These are phyloP conservation scores for Pythium aphanidermatum DNA, from an alignment of 352 stramenopile species.

Conservation along the genomic window DNA sequence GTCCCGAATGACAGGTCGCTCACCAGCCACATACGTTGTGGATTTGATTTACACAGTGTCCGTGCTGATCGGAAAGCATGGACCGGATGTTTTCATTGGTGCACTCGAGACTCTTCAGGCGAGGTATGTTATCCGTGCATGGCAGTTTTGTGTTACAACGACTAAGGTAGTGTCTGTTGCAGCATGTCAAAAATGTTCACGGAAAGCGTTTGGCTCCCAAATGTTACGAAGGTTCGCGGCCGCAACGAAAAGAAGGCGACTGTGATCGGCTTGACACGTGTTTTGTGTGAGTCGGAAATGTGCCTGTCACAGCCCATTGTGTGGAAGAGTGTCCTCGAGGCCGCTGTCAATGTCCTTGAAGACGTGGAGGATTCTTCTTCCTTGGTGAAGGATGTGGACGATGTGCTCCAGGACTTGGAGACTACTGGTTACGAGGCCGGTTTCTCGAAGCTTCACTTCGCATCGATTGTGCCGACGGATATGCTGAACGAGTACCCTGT, in stretches of 20 bases:
- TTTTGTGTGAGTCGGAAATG: conserved; percentile 73
- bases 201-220: conserved; percentile 84
- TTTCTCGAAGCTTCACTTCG: conserved; percentile 93
- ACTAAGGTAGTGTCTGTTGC: conserved; percentile 22
- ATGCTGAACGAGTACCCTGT: conserved; percentile 73
- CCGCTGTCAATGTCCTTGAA: conserved; percentile 52
- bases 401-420: conserved; percentile 69
- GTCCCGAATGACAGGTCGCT: conserved; percentile 85
- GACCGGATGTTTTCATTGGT: conserved; percentile 67
- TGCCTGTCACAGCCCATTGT: conserved; percentile 42
- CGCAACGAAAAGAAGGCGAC: conserved; percentile 61
- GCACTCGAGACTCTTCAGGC: conserved; percentile 84
- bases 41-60: conserved; percentile 89
- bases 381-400: conserved; percentile 71
- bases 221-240: conserved; percentile 64
- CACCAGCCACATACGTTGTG: conserved; percentile 74
- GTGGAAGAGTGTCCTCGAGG: conserved; percentile 45
- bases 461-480: conserved; percentile 79
- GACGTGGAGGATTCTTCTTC: conserved; percentile 51
- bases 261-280: conserved; percentile 55
- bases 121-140: conserved; percentile 68
- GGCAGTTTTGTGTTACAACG: too few species aligned
- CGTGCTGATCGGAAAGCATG: conserved; percentile 86
- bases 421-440: conserved; percentile 91
- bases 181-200: conserved; percentile 91